phyloP scores from a whole-genome alignment of 257 asterid genomes.

The Solanum sejunctum region DNA sequence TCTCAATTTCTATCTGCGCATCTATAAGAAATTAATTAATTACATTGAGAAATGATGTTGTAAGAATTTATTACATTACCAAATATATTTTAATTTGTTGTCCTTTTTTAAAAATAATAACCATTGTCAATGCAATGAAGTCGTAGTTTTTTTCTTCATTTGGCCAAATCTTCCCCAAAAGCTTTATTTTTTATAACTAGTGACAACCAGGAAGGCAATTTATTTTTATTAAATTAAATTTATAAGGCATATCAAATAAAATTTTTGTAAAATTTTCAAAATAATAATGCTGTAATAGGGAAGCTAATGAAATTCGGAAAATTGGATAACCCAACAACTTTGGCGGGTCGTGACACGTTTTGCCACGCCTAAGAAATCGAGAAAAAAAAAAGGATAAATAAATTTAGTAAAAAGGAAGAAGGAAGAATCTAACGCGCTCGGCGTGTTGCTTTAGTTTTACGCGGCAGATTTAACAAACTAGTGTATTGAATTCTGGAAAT shows the following conservation, averaged over 20 bases:
- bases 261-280: not conserved
- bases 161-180: not conserved
- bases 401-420: not conserved
- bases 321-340: not conserved
- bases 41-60: no score
- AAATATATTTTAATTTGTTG: no score
- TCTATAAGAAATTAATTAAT: no score
- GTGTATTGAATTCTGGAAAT: not conserved
- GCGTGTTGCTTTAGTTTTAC: constrained; percentile 12
- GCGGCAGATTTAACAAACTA: constrained; percentile 8
- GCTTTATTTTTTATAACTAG: not conserved
- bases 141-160: not conserved
- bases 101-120: not conserved
- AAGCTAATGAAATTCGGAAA: not conserved
- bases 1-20: no score
- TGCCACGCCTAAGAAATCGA: constrained; percentile 13
- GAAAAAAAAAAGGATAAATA: no score
- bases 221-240: no score
- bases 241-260: not conserved
- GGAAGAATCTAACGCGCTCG: not conserved
- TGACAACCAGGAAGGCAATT: not conserved
- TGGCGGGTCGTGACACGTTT: constrained; percentile 2
- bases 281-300: not conserved
- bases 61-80: no score
- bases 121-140: not conserved